Conservation (phyloP, 208 protist genomes). For the Blechomonas ayalai region DNA sequence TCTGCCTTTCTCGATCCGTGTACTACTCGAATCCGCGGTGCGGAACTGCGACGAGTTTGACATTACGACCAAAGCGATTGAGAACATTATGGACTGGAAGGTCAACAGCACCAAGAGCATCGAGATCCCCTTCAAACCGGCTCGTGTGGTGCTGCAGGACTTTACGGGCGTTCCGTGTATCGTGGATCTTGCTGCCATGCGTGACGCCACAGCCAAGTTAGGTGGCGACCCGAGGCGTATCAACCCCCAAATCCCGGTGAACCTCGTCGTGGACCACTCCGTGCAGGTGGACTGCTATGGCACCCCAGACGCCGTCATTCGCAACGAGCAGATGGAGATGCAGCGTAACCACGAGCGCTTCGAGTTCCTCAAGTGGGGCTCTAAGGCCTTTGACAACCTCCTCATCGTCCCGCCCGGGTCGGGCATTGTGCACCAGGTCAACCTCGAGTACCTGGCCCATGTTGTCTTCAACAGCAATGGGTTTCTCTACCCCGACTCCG, state of each 20-base stretch:
- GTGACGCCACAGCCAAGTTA: conserved; percentile 88
- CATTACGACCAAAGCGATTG: conserved; percentile 85
- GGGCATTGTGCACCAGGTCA: conserved; percentile 97
- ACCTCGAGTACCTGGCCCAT: conserved; percentile 95
- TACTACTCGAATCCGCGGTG: conserved; percentile 93
- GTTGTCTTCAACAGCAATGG: conserved; percentile 91
- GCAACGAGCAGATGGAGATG: conserved; percentile 94
- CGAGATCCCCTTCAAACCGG: conserved; percentile 95
- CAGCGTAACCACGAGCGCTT: conserved; percentile 95
- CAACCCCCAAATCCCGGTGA: conserved; percentile 95
- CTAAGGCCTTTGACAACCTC: conserved; percentile 92
- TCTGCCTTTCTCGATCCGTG: conserved; percentile 94
- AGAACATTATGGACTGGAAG: conserved; percentile 93
- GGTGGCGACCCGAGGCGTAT: conserved; percentile 90
- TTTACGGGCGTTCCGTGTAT: conserved; percentile 95
- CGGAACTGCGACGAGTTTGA: conserved; percentile 95
- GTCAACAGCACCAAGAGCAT: conserved; percentile 81
- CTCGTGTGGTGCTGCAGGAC: conserved; percentile 94
- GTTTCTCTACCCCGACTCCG: conserved; percentile 94
- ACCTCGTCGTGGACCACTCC: conserved; percentile 96
- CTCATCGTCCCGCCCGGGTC: conserved; percentile 94
- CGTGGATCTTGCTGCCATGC: conserved; percentile 95
- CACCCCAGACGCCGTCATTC: conserved; percentile 57
- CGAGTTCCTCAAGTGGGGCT: conserved; percentile 96
- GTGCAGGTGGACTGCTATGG: conserved; percentile 90